phyloP scores from a whole-genome alignment of 805 yeast species.

The Hanseniaspora hatyaiensis region DNA sequence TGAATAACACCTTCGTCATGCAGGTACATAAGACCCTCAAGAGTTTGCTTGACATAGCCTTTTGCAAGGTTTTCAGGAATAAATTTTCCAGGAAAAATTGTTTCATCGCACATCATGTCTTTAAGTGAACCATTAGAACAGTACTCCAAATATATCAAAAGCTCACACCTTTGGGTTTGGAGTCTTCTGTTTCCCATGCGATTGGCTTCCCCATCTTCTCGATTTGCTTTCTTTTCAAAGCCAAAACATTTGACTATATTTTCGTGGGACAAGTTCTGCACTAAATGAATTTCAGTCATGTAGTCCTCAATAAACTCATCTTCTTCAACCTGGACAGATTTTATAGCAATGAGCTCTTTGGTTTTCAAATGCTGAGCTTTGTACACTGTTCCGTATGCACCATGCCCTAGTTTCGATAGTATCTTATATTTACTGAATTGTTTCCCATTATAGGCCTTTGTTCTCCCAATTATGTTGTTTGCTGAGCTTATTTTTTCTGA shows the following conservation, averaged over 20 bases:
- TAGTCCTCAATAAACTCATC: constrained; percentile 52
- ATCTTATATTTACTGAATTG: constrained; percentile 35
- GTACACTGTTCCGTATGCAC: constrained; percentile 85
- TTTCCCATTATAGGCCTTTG: background rate
- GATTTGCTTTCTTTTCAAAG: constrained; percentile 54
- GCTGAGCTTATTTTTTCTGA: background rate
- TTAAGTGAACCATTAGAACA: constrained; percentile 59
- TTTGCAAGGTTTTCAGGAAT: constrained; percentile 54
- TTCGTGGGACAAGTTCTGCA: constrained; percentile 69
- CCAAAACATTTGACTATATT: constrained; percentile 90
- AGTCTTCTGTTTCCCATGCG: background rate
- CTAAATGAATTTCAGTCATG: constrained; percentile 55
- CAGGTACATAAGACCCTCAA: constrained; percentile 57
- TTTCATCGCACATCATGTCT: constrained; percentile 25
- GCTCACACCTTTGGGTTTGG: constrained; percentile 25
- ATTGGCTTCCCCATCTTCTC: background rate
- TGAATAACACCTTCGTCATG: constrained; percentile 77
- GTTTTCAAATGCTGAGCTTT: constrained; percentile 58
- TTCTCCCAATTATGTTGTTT: too few relatives aligned
- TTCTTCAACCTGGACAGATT: constrained; percentile 58
- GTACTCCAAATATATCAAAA: constrained; percentile 69
- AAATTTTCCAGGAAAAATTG: constrained; percentile 24
- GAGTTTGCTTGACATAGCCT: constrained; percentile 54
- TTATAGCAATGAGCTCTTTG: constrained; percentile 63
- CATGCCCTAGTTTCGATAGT: constrained; percentile 64